phyloP scores from a whole-genome alignment of 192 early-diverging fungal genomes.

The Coemansia furcata region DNA sequence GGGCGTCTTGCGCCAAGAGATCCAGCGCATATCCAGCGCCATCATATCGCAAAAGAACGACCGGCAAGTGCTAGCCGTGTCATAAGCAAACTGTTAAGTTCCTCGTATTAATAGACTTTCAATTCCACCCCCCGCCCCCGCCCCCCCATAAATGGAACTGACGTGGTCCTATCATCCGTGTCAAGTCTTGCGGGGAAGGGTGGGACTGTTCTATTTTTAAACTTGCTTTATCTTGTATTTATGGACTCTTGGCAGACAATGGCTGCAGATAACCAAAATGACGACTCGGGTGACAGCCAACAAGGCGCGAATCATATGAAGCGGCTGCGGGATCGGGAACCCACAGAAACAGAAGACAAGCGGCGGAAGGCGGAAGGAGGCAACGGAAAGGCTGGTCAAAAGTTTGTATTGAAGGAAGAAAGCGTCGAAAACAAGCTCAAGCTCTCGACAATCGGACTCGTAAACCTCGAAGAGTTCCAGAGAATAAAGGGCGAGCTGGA shows the following conservation, averaged over 20 bases:
- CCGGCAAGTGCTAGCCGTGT: neutral
- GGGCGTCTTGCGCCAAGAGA: constrained; percentile 40
- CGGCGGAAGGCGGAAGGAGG: neutral
- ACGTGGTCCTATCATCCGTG: neutral
- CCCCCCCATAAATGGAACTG: neutral
- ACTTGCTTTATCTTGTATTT: neutral
- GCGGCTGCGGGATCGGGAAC: constrained; percentile 3
- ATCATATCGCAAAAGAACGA: constrained; percentile 22
- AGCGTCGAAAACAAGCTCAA: constrained; percentile 83
- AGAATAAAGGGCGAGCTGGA: constrained; percentile 80
- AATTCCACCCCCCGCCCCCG: neutral
- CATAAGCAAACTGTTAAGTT: neutral
- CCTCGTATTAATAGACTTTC: neutral
- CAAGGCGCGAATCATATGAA: neutral
- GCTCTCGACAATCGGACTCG: constrained; percentile 85
- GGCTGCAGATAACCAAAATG: neutral
- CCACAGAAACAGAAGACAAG: neutral
- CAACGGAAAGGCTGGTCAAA: constrained; percentile 63
- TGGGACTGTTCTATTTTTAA: neutral
- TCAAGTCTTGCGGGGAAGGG: neutral
- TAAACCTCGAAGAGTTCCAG: constrained; percentile 85
- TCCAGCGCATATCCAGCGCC: constrained; percentile 33
- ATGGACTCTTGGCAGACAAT: neutral
- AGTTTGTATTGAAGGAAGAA: constrained; percentile 75
- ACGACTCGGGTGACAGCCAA: neutral